Percentiles rank a stretch among this genome's conserved stretches.
Evolutionary conservation across 2,329 filamentous ascomycete species (phyloP).

Genomic region (Colletotrichum graminicola): DNA sequence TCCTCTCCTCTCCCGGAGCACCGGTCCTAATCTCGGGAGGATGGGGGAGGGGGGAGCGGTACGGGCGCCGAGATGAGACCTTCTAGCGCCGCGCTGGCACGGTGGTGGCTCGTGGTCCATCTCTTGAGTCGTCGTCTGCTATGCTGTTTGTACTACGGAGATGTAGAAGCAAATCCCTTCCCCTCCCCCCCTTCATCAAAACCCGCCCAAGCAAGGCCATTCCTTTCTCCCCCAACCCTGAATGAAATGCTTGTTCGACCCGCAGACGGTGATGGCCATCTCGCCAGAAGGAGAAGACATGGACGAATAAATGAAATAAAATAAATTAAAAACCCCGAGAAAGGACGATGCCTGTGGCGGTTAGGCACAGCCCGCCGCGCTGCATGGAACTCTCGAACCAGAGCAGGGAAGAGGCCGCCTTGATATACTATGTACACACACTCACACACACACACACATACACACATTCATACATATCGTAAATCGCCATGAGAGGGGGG

Average conservation of each 20-base stretch:
- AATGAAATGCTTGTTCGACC: not conserved
- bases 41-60: not conserved
- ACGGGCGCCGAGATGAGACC: slow-evolving; percentile 6
- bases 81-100: not conserved
- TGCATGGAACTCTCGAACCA: not conserved
- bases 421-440: not conserved
- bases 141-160: no score
- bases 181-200: not conserved
- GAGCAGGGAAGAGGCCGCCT: slow-evolving; percentile 6
- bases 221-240: not conserved
- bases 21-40: slow-evolving; percentile 10
- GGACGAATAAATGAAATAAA: not conserved
- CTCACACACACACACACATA: no score
- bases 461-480: no score
- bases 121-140: not conserved
- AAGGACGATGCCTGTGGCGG: slow-evolving; percentile 37
- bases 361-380: slow-evolving; percentile 22
- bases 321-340: not conserved
- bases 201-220: not conserved
- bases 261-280: slow-evolving; percentile 27
- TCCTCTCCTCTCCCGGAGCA: not conserved
- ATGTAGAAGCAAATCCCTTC: not conserved
- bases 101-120: not conserved
- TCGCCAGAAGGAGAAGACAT: not conserved
- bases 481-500: no score